Conservation (phyloP, 495 filamentous ascomycete genomes). For the Trichodelitschia bisporula region DNA sequence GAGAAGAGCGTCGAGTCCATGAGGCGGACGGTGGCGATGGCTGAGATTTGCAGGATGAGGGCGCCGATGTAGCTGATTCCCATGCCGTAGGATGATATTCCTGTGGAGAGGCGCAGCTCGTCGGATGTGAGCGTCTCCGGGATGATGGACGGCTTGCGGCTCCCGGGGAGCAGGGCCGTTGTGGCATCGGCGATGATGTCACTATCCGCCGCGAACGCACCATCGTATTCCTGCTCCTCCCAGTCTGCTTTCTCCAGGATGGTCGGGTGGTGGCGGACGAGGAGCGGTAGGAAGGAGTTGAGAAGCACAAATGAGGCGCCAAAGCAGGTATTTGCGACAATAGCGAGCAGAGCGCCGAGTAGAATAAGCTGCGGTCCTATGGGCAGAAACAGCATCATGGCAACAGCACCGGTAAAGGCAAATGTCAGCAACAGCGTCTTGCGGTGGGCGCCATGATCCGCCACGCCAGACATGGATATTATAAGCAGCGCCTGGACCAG, state of each 20-base stretch:
- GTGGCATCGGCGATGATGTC: conserved; percentile 10
- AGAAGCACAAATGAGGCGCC: conserved; percentile 20
- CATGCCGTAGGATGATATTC: conserved; percentile 19
- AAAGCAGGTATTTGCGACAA: conserved; percentile 65
- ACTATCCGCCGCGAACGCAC: not conserved
- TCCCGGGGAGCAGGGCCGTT: conserved; percentile 10
- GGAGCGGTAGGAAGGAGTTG: conserved; percentile 21
- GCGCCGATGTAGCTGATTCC: conserved; percentile 19
- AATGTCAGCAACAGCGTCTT: conserved; percentile 69
- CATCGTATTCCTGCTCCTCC: conserved; percentile 1
- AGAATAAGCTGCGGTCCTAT: conserved; percentile 50
- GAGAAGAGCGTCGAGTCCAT: conserved; percentile 9
- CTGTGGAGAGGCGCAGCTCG: conserved; percentile 17
- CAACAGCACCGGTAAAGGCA: conserved; percentile 52
- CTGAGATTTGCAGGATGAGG: conserved; percentile 15
- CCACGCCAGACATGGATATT: conserved; percentile 84
- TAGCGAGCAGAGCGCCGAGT: conserved; percentile 58
- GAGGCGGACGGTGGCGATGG: conserved; percentile 13
- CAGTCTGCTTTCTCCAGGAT: conserved; percentile 7
- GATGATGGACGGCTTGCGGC: conserved; percentile 6
- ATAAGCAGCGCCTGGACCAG: conserved; percentile 72
- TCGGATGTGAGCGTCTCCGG: conserved; percentile 9
- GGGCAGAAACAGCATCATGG: conserved; percentile 75
- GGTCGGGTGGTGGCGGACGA: conserved; percentile 19
- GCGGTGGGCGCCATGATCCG: conserved; percentile 82